Evolutionary conservation across 441 rosid species (phyloP).

Genomic region (Melastoma candidum): DNA sequence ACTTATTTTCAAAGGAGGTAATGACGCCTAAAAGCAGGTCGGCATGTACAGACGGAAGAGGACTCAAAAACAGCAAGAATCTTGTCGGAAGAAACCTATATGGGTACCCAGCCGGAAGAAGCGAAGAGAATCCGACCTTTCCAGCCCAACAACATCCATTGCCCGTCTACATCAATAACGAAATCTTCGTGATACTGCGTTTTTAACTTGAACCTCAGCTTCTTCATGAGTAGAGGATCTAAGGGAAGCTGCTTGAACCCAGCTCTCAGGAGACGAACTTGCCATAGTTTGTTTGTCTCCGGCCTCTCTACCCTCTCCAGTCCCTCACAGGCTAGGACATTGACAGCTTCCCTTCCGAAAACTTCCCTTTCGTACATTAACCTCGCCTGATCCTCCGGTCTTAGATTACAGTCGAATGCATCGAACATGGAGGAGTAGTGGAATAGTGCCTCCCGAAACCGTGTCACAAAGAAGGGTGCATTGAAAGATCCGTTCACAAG

Average conservation of each 20-base stretch:
- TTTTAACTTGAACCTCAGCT: conserved; percentile 3
- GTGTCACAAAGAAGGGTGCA: conserved; percentile 12
- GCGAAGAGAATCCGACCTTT: no score
- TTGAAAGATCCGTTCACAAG: conserved; percentile 8
- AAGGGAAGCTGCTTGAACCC: conserved; percentile 16
- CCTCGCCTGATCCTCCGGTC: conserved; percentile 5
- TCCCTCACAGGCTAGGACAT: conserved; percentile 15
- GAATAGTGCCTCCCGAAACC: conserved; percentile 18
- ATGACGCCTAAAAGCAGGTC: no score
- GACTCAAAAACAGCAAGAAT: no score
- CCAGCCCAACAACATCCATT: no score
- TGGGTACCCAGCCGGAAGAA: no score
- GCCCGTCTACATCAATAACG: no score
- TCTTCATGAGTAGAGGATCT: conserved; percentile 2
- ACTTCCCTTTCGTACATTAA: conserved; percentile 9
- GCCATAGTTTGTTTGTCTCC: conserved; percentile 17
- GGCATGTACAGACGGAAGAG: no score
- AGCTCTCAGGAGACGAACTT: conserved; percentile 11
- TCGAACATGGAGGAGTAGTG: conserved; percentile 15
- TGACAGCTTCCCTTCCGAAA: conserved; percentile 11
- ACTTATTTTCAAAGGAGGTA: no score
- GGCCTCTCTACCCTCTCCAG: conserved; percentile 13
- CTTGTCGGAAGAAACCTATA: no score
- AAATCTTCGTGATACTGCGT: conserved; percentile 16
- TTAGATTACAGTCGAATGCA: conserved; percentile 7